Conservation (phyloP, 179 eudicot species). For the Heliamphora ciliata region DNA sequence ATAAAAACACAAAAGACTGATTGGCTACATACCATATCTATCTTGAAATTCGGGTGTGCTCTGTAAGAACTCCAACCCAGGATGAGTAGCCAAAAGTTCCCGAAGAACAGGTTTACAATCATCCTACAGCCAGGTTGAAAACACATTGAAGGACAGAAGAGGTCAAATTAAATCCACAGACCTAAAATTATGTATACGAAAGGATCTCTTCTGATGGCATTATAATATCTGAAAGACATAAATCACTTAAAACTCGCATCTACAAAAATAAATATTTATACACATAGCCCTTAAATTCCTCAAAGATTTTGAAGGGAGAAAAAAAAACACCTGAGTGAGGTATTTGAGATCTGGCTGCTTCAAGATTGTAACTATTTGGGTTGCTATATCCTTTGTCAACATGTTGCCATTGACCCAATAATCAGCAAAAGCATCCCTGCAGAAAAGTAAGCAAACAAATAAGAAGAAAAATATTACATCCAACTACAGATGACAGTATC, state of each 20-base stretch:
- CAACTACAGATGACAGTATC: slow-evolving; percentile 15
- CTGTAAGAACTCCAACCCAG: slow-evolving; percentile 90
- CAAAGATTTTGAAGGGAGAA: neutral
- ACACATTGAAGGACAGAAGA: neutral
- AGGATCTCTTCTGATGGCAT: neutral
- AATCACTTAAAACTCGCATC: neutral
- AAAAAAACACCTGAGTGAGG: slow-evolving; percentile 57
- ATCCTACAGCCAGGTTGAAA: slow-evolving; percentile 39
- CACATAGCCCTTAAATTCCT: neutral
- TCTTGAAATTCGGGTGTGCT: slow-evolving; percentile 98
- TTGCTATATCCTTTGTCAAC: slow-evolving; percentile 70
- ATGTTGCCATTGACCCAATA: slow-evolving; percentile 84
- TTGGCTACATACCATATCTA: slow-evolving; percentile 65
- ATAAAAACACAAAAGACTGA: neutral
- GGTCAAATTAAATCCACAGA: neutral
- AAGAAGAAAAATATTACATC: slow-evolving; percentile 16
- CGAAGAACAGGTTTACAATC: slow-evolving; percentile 84
- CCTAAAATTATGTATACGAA: neutral
- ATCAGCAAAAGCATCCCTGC: slow-evolving; percentile 90
- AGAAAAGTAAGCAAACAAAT: slow-evolving; percentile 6
- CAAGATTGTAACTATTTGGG: slow-evolving; percentile 64
- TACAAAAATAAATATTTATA: neutral
- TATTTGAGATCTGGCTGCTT: slow-evolving; percentile 66
- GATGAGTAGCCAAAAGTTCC: slow-evolving; percentile 93
- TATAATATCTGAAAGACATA: neutral